phyloP scores from a whole-genome alignment of 495 filamentous ascomycete genomes.

The Penicillium cataractarum region DNA sequence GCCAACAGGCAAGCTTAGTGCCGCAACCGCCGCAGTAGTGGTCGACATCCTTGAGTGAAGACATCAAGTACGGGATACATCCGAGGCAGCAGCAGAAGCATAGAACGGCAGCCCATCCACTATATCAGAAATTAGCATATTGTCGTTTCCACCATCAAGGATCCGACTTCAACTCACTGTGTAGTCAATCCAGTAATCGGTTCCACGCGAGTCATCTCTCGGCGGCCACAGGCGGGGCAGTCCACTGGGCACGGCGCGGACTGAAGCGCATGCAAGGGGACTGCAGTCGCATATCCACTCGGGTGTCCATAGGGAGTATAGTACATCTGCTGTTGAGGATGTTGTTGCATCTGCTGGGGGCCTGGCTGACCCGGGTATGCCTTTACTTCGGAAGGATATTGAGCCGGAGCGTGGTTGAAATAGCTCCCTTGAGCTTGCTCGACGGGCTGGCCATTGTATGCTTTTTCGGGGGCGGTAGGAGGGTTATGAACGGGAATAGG shows the following conservation, averaged over 20 bases:
- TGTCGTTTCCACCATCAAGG: background rate
- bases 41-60: conserved; percentile 54
- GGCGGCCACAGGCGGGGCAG: conserved; percentile 50
- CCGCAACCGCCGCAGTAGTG: conserved; percentile 56
- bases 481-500: conserved; percentile 5
- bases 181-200: conserved; percentile 49
- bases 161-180: conserved; percentile 43
- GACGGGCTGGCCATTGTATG: conserved; percentile 14
- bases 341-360: conserved; percentile 14
- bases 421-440: background rate
- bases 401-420: background rate
- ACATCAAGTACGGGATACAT: conserved; percentile 57
- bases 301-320: conserved; percentile 27
- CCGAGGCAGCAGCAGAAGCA: conserved; percentile 53
- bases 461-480: background rate
- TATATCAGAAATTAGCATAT: conserved; percentile 24
- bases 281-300: conserved; percentile 35
- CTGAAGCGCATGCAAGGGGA: conserved; percentile 37
- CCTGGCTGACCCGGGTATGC: conserved; percentile 25
- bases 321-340: conserved; percentile 14
- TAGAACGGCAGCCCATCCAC: conserved; percentile 52
- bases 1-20: conserved; percentile 52
- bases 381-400: conserved; percentile 15
- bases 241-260: conserved; percentile 48
- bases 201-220: conserved; percentile 50